Base-by-base conservation (phyloP, 2,329 filamentous ascomycete species). In the Botrytis aclada region DNA sequence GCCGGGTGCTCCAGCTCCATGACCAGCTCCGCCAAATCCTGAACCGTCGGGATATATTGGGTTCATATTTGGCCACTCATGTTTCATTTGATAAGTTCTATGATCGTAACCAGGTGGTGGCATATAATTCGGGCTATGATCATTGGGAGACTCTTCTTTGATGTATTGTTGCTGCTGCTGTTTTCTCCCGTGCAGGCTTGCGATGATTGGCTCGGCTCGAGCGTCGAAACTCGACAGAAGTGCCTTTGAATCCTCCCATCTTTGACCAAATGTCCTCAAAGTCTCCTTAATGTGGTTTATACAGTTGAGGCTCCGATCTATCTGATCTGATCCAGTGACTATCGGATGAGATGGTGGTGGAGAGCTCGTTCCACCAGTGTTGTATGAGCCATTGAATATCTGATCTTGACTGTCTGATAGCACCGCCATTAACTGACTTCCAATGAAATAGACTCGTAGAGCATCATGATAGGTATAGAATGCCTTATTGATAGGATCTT, bases 401-500 rank as follows among this genome's bases (percentile, higher is more conserved):
- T 87, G 81, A 61, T 90, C 87, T 70, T 87, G 86, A 1, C 87
- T 85, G 74, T 88, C 87, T 5, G 84, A 83, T n/a, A 91, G 81
- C 12, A 90, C 88, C 1, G 88, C 87, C 25, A 90, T 82, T 73
- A 91, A 87, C 77, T 91, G 89, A 74, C 85, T 88, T 22, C 87
- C 89, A 83, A 91, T 89, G 78, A 91, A 97, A 79, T 93, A 96
- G 1, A 93, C 90, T 70, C 95, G 90, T 79, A 97, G 87, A 1
- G 94, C 93, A 80, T 98, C 95, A 79, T 97, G 91, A 78, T 95
- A 97, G 0, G 93, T 95, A 78, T 96, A 89, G 69, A 95, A 92
- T 7, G 91, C 88, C 25, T 87, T 86, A 74, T 89, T 87, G 45
- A 85, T 82, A 6, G 87, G 81, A 76, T 88, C 86, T 73, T 87